These are phyloP conservation scores for Viridothelium virens DNA, from an alignment of 495 filamentous ascomycete genomes.

Conservation along the genomic window DNA sequence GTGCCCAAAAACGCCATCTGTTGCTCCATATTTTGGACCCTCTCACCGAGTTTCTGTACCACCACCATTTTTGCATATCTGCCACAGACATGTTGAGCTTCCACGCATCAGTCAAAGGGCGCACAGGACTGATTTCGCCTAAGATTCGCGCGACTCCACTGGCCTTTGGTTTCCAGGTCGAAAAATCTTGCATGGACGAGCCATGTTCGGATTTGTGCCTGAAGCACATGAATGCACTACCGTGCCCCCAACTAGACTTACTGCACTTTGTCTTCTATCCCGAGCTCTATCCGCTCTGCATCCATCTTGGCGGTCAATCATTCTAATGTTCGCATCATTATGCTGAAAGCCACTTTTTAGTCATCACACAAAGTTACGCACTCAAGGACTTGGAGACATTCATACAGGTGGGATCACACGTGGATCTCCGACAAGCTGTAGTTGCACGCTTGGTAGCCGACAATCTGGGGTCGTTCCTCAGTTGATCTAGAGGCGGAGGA, in stretches of 20 bases:
- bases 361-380: not conserved
- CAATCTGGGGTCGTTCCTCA: not conserved
- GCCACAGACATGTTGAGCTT: not conserved
- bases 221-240: not conserved
- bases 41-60: not conserved
- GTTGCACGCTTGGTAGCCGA: not conserved
- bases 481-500: not conserved
- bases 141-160: not conserved
- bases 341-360: slow-evolving; percentile 3
- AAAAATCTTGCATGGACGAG: too few relatives aligned
- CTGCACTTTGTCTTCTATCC: not conserved
- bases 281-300: not conserved
- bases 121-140: not conserved
- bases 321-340: not conserved
- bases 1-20: not conserved
- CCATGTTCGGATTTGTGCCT: not conserved
- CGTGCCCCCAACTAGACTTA: not conserved
- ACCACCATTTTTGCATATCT: slow-evolving; percentile 6
- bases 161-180: too few relatives aligned
- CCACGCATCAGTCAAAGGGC: not conserved
- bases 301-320: not conserved
- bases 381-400: not conserved
- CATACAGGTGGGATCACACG: not conserved
- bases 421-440: not conserved
- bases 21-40: not conserved